phyloP scores from a whole-genome alignment of 805 yeast genomes.

The Saturnispora sekii region DNA sequence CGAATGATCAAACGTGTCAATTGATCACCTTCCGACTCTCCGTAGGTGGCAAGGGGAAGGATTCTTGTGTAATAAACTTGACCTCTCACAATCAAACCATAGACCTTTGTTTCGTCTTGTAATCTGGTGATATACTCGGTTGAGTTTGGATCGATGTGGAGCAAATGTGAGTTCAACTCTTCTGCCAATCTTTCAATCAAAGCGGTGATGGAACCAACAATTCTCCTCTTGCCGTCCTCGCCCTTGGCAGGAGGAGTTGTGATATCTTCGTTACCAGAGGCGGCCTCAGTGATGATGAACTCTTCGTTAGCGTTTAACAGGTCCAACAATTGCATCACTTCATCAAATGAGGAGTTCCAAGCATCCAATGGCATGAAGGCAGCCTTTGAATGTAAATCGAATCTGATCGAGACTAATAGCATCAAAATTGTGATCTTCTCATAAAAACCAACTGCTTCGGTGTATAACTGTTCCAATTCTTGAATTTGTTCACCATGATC shows the following conservation, averaged over 20 bases:
- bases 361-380: conserved; percentile 67
- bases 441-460: conserved; percentile 48
- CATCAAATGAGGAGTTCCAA: conserved; percentile 65
- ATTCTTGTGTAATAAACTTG: conserved; percentile 76
- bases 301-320: conserved; percentile 55
- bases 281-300: conserved; percentile 71
- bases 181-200: conserved; percentile 91
- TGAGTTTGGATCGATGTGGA: conserved; percentile 88
- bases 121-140: conserved; percentile 86
- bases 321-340: conserved; percentile 51
- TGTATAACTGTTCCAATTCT: conserved; percentile 52
- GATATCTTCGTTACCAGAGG: conserved; percentile 59
- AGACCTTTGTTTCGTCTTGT: conserved; percentile 74
- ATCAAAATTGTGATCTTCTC: conserved; percentile 72
- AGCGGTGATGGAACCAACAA: conserved; percentile 79
- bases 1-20: conserved; percentile 68
- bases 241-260: conserved; percentile 61
- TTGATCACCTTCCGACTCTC: conserved; percentile 42
- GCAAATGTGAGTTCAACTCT: conserved; percentile 81
- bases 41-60: conserved; percentile 33
- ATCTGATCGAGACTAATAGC: conserved; percentile 78
- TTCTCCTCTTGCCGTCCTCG: conserved; percentile 56
- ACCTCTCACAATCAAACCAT: conserved; percentile 67
- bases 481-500: conserved; percentile 72
- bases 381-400: conserved; percentile 63